A percentile compares a stretch with the other conserved stretches of the same genome.
Conservation (phyloP, 352 stramenopile species). For the Pythium aquatile region DNA sequence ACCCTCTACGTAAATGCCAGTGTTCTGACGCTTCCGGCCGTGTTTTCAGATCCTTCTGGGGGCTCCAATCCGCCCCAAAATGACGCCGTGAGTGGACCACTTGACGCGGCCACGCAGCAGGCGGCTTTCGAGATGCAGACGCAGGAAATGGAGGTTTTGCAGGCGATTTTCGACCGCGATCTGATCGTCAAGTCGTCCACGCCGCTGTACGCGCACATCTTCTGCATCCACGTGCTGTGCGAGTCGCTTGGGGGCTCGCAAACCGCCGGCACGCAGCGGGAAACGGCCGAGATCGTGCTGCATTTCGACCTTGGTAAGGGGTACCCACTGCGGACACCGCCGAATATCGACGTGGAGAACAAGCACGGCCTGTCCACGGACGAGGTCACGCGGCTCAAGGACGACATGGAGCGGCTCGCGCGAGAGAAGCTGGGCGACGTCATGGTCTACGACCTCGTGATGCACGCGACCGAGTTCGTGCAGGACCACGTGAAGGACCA, state of each 20-base stretch:
- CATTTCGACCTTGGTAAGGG: conserved; percentile 69
- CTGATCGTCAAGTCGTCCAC: conserved; percentile 66
- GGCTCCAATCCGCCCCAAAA: conserved; percentile 6
- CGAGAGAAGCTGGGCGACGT: conserved; percentile 70
- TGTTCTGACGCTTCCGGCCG: conserved; percentile 2
- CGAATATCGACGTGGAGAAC: conserved; percentile 69
- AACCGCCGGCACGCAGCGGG: conserved; percentile 3
- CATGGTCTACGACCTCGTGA: conserved; percentile 82
- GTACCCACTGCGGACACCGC: conserved; percentile 65
- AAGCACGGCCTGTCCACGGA: conserved; percentile 68
- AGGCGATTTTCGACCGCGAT: conserved; percentile 82
- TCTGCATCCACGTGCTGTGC: conserved; percentile 70
- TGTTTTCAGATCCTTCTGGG: conserved; percentile 18
- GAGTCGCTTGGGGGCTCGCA: conserved; percentile 39
- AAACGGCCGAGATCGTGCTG: conserved; percentile 63
- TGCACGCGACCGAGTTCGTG: conserved; percentile 80
- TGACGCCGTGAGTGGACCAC: conserved; percentile 3
- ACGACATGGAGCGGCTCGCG: conserved; percentile 55
- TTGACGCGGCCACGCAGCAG: conserved; percentile 44
- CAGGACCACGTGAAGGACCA: conserved; percentile 81
- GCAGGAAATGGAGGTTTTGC: conserved; percentile 80
- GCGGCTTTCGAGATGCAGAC: conserved; percentile 63
- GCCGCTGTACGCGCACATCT: conserved; percentile 82
- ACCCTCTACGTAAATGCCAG: neutral
- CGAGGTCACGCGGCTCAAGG: conserved; percentile 54